Percentiles rank a stretch among this genome's conserved stretches.
Evolutionary conservation across 139 green algal species (phyloP).

Genomic region (Astrephomene gubernaculifera): DNA sequence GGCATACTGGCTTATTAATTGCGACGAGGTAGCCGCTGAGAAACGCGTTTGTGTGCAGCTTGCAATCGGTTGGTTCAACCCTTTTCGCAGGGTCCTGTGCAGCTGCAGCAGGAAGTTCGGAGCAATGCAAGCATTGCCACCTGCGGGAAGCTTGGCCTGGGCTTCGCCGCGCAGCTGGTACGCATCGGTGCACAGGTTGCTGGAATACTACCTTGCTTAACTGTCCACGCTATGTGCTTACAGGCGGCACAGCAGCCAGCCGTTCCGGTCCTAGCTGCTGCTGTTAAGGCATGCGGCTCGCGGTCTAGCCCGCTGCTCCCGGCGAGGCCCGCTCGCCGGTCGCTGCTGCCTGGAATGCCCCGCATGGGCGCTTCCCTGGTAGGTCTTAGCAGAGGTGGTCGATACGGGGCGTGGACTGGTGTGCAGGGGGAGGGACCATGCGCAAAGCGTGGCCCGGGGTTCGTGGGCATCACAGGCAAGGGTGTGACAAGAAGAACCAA

Average conservation of each 20-base stretch:
- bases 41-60: neutral
- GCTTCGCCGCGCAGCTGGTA: conserved; percentile 18
- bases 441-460: neutral
- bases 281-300: neutral
- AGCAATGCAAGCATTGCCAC: neutral
- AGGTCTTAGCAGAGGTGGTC: no score
- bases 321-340: neutral
- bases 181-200: neutral
- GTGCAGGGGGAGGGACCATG: neutral
- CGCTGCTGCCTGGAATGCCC: conserved; percentile 17
- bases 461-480: neutral
- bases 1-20: neutral
- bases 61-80: neutral
- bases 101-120: conserved; percentile 22
- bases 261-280: neutral
- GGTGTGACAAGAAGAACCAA: neutral
- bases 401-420: no score
- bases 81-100: neutral
- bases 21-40: neutral
- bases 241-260: neutral
- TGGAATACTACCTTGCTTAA: neutral
- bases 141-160: neutral
- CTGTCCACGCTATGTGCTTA: neutral
- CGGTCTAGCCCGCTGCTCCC: conserved; percentile 1
- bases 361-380: conserved; percentile 14